Conservation (phyloP, 2,329 filamentous ascomycete genomes). For the Graphilbum ipis-grandicollis region DNA sequence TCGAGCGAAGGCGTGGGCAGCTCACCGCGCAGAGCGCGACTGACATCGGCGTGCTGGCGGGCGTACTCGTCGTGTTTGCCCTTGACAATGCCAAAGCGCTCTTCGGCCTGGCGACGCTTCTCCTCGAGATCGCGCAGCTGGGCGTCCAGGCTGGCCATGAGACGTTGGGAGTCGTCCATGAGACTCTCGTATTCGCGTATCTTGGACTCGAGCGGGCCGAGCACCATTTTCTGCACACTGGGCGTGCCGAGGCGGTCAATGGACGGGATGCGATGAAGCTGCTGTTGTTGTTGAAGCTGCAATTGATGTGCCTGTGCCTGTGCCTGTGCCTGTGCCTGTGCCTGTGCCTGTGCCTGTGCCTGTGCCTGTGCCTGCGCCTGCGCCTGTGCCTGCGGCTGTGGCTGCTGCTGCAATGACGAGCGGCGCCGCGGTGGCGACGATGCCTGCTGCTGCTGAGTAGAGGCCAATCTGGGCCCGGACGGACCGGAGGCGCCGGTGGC, state of each 20-base stretch:
- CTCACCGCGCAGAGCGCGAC: not conserved
- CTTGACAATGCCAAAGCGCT: not conserved
- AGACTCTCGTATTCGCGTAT: not conserved
- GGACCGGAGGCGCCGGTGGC: not conserved
- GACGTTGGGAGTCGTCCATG: not conserved
- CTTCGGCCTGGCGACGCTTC: not conserved
- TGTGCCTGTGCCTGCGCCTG: not conserved
- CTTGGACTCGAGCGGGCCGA: not conserved
- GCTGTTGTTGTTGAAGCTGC: not conserved
- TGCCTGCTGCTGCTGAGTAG: not conserved
- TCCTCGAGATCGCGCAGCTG: not conserved
- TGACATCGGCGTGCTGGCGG: not conserved
- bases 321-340: too few species aligned
- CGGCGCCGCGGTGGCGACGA: not conserved
- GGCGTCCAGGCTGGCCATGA: not conserved
- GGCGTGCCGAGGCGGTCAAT: not conserved
- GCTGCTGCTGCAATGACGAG: not conserved
- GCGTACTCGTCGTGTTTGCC: slow-evolving; percentile 1
- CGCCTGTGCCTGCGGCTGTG: not conserved
- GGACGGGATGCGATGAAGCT: not conserved
- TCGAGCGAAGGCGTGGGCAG: not conserved
- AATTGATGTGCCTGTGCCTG: too few species aligned
- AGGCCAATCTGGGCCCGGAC: not conserved
- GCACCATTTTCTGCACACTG: slow-evolving; percentile 1
- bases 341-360: too few species aligned